phyloP scores from a whole-genome alignment of 306 rosid species.

The Begonia loranthoides region DNA sequence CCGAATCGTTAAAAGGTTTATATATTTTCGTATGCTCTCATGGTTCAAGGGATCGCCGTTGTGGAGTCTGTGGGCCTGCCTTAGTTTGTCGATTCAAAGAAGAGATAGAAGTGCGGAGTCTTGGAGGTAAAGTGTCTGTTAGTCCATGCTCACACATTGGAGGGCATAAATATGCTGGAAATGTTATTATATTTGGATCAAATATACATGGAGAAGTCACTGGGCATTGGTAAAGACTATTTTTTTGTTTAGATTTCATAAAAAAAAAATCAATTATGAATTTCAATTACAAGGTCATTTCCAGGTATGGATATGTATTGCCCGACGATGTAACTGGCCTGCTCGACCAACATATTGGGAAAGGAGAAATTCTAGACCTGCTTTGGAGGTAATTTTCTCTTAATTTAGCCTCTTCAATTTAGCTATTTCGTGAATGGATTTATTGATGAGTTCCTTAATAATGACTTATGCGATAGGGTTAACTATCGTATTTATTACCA shows the following conservation, averaged over 20 bases:
- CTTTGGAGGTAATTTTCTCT: constrained; percentile 64
- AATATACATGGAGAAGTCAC: constrained; percentile 42
- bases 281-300: constrained; percentile 2
- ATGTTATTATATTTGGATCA: constrained; percentile 65
- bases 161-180: constrained; percentile 85
- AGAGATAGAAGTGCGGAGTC: constrained; percentile 57
- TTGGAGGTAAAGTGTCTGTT: constrained; percentile 65
- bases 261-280: too few species aligned
- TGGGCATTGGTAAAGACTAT: constrained; percentile 72
- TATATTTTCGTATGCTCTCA: constrained; percentile 82
- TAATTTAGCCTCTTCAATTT: not conserved
- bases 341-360: constrained; percentile 66
- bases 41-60: constrained; percentile 84
- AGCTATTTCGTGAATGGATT: not conserved
- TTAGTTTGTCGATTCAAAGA: constrained; percentile 64
- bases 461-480: too few species aligned
- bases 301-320: constrained; percentile 89
- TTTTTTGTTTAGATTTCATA: not conserved
- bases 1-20: constrained; percentile 59
- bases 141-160: constrained; percentile 97
- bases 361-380: constrained; percentile 52
- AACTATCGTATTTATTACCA: too few species aligned
- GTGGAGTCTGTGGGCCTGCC: constrained; percentile 93
- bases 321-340: constrained; percentile 66
- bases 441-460: too few species aligned